Percentiles rank a stretch among this genome's conserved stretches.
Evolutionary conservation across 805 yeast species (phyloP).

Genomic region (Vanderwaltozyma tropicalis): DNA sequence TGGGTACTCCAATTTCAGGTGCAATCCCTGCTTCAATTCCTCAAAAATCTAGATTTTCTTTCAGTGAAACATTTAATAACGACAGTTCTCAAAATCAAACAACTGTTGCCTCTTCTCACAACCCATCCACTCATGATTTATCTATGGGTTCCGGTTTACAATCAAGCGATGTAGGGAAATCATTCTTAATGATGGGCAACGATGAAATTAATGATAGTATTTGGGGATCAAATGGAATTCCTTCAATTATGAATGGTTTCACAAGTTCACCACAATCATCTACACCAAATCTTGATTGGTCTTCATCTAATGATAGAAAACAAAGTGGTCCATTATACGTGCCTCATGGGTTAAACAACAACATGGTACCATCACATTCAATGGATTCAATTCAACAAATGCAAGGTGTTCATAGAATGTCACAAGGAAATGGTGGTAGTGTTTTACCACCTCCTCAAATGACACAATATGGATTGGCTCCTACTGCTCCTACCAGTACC

Average conservation of each 20-base stretch:
- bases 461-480: neutral
- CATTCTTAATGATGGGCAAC: slow-evolving; percentile 32
- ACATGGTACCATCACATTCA: slow-evolving; percentile 1
- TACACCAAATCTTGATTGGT: slow-evolving; percentile 26
- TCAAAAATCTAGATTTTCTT: slow-evolving; percentile 43
- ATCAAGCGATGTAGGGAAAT: slow-evolving; percentile 31
- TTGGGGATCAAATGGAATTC: slow-evolving; percentile 27
- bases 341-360: neutral
- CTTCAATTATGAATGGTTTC: slow-evolving; percentile 20
- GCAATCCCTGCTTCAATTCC: slow-evolving; percentile 45
- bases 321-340: slow-evolving; percentile 11
- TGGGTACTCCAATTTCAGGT: slow-evolving; percentile 14
- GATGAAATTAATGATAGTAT: slow-evolving; percentile 28
- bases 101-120: neutral
- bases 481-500: too few relatives aligned
- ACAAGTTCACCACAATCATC: slow-evolving; percentile 20
- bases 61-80: slow-evolving; percentile 45
- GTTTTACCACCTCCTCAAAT: neutral
- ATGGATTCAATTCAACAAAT: slow-evolving; percentile 2
- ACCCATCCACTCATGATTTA: slow-evolving; percentile 1
- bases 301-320: slow-evolving; percentile 9
- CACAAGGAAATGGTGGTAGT: slow-evolving; percentile 1
- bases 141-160: slow-evolving; percentile 1
- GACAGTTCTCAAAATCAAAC: slow-evolving; percentile 4
- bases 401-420: neutral